phyloP scores from a whole-genome alignment of 345 rosid genomes.

The Salix udensis region DNA sequence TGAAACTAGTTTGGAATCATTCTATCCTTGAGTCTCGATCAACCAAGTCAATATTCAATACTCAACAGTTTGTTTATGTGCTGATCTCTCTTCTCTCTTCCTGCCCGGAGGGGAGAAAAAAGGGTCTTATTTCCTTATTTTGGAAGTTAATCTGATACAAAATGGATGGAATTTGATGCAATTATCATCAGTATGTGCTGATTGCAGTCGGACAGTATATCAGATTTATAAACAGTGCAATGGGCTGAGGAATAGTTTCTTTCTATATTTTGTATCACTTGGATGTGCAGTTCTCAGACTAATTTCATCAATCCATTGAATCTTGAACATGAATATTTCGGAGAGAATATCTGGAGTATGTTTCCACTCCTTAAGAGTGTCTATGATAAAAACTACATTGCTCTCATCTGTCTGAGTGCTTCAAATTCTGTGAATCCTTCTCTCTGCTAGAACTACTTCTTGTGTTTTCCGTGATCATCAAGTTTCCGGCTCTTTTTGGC shows the following conservation, averaged over 20 bases:
- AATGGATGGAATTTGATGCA: neutral
- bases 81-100: neutral
- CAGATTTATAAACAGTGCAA: neutral
- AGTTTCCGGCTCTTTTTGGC: slow-evolving; percentile 14
- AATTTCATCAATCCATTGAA: neutral
- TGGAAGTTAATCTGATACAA: too few species aligned
- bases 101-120: neutral
- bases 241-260: neutral
- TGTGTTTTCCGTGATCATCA: slow-evolving; percentile 18
- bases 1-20: neutral
- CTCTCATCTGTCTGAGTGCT: neutral
- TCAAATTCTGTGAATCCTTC: neutral
- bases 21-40: neutral
- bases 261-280: neutral
- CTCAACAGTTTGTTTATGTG: neutral
- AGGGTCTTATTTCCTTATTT: neutral
- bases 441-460: slow-evolving; percentile 15
- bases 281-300: neutral
- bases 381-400: slow-evolving; percentile 4
- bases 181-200: neutral
- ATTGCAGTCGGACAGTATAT: neutral
- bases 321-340: neutral
- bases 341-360: neutral
- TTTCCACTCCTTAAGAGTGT: neutral
- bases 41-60: neutral